phyloP scores from a whole-genome alignment of 768 basidiomycete species.

The Suillus bovinus region DNA sequence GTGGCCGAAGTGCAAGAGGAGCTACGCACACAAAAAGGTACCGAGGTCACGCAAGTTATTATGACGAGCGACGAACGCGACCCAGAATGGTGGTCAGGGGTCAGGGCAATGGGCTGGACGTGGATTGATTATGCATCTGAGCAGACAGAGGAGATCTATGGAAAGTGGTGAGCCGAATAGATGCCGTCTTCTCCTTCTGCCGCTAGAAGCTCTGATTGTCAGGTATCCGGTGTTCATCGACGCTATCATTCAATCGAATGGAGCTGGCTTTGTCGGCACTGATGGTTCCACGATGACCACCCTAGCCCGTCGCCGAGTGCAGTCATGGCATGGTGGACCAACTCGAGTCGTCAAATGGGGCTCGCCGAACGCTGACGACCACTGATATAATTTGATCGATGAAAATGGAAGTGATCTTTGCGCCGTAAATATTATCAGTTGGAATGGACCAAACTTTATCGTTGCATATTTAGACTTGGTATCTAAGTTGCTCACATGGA shows the following conservation, averaged over 20 bases:
- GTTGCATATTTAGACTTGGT: conserved; percentile 2
- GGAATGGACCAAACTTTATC: neutral
- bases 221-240: conserved; percentile 79
- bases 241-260: conserved; percentile 68
- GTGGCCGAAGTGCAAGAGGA: conserved; percentile 57
- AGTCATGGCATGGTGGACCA: conserved; percentile 64
- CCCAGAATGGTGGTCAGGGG: conserved; percentile 58
- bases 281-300: conserved; percentile 71
- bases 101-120: conserved; percentile 51
- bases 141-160: conserved; percentile 45
- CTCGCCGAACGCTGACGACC: conserved; percentile 53
- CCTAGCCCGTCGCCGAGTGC: conserved; percentile 62
- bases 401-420: neutral
- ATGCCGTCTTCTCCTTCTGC: neutral
- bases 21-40: conserved; percentile 43
- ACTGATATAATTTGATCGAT: conserved; percentile 29
- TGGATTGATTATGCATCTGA: conserved; percentile 45
- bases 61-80: conserved; percentile 67
- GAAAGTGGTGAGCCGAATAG: conserved; percentile 44
- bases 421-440: neutral
- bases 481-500: neutral
- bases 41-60: conserved; percentile 52
- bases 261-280: conserved; percentile 71
- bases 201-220: conserved; percentile 5
- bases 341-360: conserved; percentile 61